Evolutionary conservation across 805 yeast species (phyloP).

Genomic region (Peterozyma xylosa): DNA sequence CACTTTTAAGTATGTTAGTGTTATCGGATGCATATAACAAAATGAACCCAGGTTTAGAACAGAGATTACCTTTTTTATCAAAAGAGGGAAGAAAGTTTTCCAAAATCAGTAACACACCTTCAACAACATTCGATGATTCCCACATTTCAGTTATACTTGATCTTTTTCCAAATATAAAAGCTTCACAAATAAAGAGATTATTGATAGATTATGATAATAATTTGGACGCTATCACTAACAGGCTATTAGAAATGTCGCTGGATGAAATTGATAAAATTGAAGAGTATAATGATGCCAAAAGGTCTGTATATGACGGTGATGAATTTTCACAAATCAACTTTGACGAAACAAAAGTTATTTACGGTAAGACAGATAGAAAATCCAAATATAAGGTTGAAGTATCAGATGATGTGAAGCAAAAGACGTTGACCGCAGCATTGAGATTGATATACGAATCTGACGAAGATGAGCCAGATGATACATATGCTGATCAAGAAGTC

Average conservation of each 20-base stretch:
- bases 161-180: slow-evolving; percentile 58
- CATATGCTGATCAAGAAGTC: slow-evolving; percentile 51
- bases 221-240: slow-evolving; percentile 51
- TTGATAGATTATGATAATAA: slow-evolving; percentile 39
- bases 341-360: slow-evolving; percentile 17
- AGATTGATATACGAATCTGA: slow-evolving; percentile 61
- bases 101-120: not conserved
- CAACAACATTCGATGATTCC: slow-evolving; percentile 19
- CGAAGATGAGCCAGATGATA: slow-evolving; percentile 84
- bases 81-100: slow-evolving; percentile 4
- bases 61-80: slow-evolving; percentile 41
- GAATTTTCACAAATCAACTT: slow-evolving; percentile 22
- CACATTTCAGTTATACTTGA: slow-evolving; percentile 38
- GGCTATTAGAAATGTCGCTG: slow-evolving; percentile 55
- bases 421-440: slow-evolving; percentile 49
- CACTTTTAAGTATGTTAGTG: slow-evolving; percentile 48
- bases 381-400: slow-evolving; percentile 9
- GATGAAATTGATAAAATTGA: slow-evolving; percentile 25
- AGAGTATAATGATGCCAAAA: slow-evolving; percentile 18
- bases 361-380: slow-evolving; percentile 26
- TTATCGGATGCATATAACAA: slow-evolving; percentile 38
- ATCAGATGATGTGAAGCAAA: slow-evolving; percentile 43
- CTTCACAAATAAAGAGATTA: slow-evolving; percentile 38
- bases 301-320: slow-evolving; percentile 23
- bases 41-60: slow-evolving; percentile 42